Evolutionary conservation across 768 basidiomycete species (phyloP), one percentile per base, ranked within the genome.

Genomic region (Cytidiella melzeri): DNA sequence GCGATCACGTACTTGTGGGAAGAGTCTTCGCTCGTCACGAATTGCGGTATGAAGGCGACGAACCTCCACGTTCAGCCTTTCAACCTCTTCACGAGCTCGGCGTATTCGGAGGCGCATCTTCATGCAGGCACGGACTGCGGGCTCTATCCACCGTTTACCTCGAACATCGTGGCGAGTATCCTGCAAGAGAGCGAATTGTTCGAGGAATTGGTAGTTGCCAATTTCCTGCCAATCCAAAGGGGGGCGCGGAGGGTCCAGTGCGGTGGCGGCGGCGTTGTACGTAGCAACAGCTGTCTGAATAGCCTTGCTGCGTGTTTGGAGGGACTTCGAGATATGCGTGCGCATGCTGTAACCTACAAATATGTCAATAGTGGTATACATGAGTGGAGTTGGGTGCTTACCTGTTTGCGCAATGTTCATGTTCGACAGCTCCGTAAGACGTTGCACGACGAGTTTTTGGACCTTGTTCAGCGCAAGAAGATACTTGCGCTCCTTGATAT

Each of bases 401-500:
- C 69, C 69, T 18, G 61, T 69, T 4, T 56, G 50, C 6, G 62
- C 57, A 3, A 69, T 49, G 54, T 70, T 69, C 20, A 68, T 44
- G 51, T 67, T 67, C 21, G 65, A 64, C 1, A 72, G 58, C 53
- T 73, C 66, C 55, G 72, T 69, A 1, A 73, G 50, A 1, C 60
- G 55, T 45, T 66, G 64, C 0, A 71, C 50, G 0, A 71, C 64
- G 1, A 72, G 61, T 21, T 50, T 42, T 42, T 70, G 63, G 1
- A 73, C 53, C 21, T 62, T 54, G 10, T 69, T 61, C 0, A 73
- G 54, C 1, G 66, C 67, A 6, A 3, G 48, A n/a, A n/a, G n/a
- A n/a, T n/a, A n/a, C n/a, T n/a, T n/a, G n/a, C n/a, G n/a, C n/a
- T n/a, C n/a, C n/a, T n/a, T n/a, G n/a, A n/a, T n/a, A n/a, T n/a